phyloP scores from a whole-genome alignment of 179 eudicot genomes.

The Nepenthes alata region DNA sequence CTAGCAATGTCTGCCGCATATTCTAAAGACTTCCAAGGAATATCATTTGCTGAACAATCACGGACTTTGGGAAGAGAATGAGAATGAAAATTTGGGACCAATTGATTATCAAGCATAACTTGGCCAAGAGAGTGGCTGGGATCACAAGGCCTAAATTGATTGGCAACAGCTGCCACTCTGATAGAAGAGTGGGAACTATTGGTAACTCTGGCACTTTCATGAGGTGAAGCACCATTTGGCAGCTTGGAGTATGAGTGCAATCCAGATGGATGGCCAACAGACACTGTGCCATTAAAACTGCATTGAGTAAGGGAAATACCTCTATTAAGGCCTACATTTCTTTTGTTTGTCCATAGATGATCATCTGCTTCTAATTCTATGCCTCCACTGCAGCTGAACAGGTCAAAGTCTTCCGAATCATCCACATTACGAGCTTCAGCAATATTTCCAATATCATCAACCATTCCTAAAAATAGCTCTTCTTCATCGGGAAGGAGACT shows the following conservation, averaged over 20 bases:
- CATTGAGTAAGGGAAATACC: slow-evolving; percentile 20
- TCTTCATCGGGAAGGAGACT: slow-evolving; percentile 68
- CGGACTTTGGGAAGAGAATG: slow-evolving; percentile 29
- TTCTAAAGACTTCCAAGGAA: slow-evolving; percentile 19
- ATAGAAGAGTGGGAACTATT: slow-evolving; percentile 26
- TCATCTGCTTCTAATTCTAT: slow-evolving; percentile 50
- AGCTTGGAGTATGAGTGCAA: slow-evolving; percentile 14
- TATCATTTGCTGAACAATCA: slow-evolving; percentile 12
- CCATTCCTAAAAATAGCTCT: slow-evolving; percentile 53
- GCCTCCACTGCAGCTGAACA: slow-evolving; percentile 55
- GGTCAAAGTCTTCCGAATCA: slow-evolving; percentile 49
- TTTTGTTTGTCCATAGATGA: slow-evolving; percentile 11
- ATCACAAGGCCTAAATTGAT: slow-evolving; percentile 22
- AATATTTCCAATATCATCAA: slow-evolving; percentile 28
- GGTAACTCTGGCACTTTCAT: slow-evolving; percentile 16
- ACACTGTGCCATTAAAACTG: slow-evolving; percentile 12
- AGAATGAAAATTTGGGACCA: slow-evolving; percentile 20
- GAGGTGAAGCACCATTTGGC: slow-evolving; percentile 21
- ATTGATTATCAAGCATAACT: slow-evolving; percentile 18
- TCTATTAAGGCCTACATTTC: slow-evolving; percentile 21
- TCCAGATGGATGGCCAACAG: slow-evolving; percentile 13
- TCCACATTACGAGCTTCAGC: slow-evolving; percentile 20
- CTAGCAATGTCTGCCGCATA: slow-evolving; percentile 14
- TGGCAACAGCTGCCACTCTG: slow-evolving; percentile 21
- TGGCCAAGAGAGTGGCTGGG: slow-evolving; percentile 17